These are phyloP conservation scores for Chromera velia DNA, from an alignment of 73 alveolate genomes.

Conservation along the genomic window DNA sequence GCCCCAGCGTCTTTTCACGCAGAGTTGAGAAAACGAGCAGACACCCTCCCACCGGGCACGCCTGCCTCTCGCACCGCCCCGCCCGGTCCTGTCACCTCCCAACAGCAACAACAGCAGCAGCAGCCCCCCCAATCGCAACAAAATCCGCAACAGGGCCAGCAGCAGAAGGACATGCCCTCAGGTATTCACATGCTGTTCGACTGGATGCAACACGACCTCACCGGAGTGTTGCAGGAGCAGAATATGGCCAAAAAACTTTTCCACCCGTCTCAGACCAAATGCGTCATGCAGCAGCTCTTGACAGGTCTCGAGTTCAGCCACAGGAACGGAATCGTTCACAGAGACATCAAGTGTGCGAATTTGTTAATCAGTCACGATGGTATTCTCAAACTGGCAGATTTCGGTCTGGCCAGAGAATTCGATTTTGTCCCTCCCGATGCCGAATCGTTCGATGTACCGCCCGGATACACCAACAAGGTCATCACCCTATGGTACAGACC, in stretches of 20 bases:
- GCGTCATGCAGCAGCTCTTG: constrained; percentile 47
- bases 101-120: background rate
- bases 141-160: background rate
- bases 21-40: too few species aligned
- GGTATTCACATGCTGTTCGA: background rate
- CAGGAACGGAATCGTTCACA: constrained; percentile 43
- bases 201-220: background rate
- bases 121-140: background rate
- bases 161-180: background rate
- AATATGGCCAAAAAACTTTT: background rate
- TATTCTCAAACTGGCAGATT: background rate
- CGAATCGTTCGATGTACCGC: background rate
- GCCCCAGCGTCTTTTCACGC: background rate
- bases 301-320: constrained; percentile 51
- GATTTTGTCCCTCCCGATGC: background rate
- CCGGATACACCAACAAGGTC: constrained; percentile 45
- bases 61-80: background rate
- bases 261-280: background rate
- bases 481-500: constrained; percentile 91
- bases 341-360: constrained; percentile 56
- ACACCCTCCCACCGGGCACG: too few species aligned
- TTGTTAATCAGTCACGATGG: background rate
- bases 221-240: background rate
- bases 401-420: background rate
- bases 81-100: background rate